phyloP scores from a whole-genome alignment of 2,329 filamentous ascomycete genomes.

The Talaromyces pinophilus region DNA sequence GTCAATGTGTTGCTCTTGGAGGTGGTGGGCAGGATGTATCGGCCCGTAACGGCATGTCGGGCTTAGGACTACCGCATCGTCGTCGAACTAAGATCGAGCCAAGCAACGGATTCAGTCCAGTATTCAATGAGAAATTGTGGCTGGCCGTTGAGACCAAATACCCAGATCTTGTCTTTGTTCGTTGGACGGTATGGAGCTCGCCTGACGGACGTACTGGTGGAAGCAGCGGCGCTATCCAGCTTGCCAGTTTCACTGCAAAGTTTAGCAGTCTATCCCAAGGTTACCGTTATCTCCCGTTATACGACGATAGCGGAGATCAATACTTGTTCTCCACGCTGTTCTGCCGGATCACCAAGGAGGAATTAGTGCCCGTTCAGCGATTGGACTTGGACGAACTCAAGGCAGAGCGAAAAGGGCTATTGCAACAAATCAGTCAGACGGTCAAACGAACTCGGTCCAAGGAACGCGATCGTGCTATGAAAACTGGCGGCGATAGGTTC shows the following conservation, averaged over 20 bases:
- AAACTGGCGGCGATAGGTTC: constrained; percentile 30
- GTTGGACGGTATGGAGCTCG: constrained; percentile 88
- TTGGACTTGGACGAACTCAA: constrained; percentile 43
- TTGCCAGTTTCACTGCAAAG: constrained; percentile 92
- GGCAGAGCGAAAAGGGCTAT: constrained; percentile 44
- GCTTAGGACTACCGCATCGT: constrained; percentile 71
- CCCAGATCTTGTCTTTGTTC: constrained; percentile 88
- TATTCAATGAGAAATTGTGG: constrained; percentile 76
- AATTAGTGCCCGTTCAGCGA: constrained; percentile 47
- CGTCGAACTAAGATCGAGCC: constrained; percentile 77
- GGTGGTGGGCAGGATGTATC: constrained; percentile 68
- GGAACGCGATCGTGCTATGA: constrained; percentile 40
- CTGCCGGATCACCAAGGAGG: constrained; percentile 74
- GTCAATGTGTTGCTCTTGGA: constrained; percentile 68
- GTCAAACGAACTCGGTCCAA: constrained; percentile 46
- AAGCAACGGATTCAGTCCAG: constrained; percentile 91
- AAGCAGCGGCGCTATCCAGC: constrained; percentile 61
- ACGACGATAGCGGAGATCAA: constrained; percentile 84
- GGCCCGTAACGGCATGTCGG: constrained; percentile 63
- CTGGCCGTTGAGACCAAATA: constrained; percentile 91
- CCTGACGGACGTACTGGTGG: constrained; percentile 71
- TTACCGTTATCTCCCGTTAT: constrained; percentile 86
- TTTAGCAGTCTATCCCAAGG: constrained; percentile 85
- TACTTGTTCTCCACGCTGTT: constrained; percentile 95
- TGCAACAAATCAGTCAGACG: constrained; percentile 47